phyloP scores from a whole-genome alignment of 2,329 filamentous ascomycete genomes.

The Colletotrichum tanaceti region DNA sequence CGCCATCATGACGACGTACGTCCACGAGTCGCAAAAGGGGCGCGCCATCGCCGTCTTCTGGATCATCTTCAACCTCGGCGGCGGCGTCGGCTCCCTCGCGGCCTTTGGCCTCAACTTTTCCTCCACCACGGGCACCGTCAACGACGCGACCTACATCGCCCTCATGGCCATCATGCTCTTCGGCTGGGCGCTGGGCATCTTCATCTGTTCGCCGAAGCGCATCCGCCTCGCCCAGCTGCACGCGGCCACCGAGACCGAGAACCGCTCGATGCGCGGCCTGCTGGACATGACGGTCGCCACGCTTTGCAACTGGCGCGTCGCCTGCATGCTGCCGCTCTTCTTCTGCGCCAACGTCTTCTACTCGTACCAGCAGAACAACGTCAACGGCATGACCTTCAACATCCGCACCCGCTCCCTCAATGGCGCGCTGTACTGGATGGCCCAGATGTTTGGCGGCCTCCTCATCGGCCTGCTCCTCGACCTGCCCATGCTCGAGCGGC shows the following conservation, averaged over 20 bases:
- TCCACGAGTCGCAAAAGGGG: conserved; percentile 55
- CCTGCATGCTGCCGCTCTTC: conserved; percentile 64
- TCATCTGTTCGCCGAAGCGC: conserved; percentile 60
- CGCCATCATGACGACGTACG: conserved; percentile 61
- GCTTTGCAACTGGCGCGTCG: conserved; percentile 57
- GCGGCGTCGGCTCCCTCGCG: conserved; percentile 56
- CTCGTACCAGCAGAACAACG: conserved; percentile 66
- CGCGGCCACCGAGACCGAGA: conserved; percentile 52
- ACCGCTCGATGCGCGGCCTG: conserved; percentile 51
- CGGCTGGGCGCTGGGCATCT: conserved; percentile 59
- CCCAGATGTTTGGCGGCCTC: conserved; percentile 66
- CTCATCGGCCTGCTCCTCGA: conserved; percentile 61
- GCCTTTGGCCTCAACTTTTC: conserved; percentile 58
- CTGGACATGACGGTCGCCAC: conserved; percentile 52
- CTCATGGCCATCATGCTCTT: conserved; percentile 61
- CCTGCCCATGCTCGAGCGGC: conserved; percentile 55
- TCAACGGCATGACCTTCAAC: conserved; percentile 66
- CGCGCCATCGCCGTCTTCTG: conserved; percentile 57
- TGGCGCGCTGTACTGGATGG: conserved; percentile 65
- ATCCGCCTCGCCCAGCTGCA: conserved; percentile 54
- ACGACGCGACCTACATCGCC: conserved; percentile 62
- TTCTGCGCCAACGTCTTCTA: conserved; percentile 68
- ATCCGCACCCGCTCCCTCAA: conserved; percentile 67
- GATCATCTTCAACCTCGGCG: conserved; percentile 60
- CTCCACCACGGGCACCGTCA: conserved; percentile 57